Base-by-base conservation (phyloP, 2,329 filamentous ascomycete genomes). In the Colletotrichum magnum region DNA sequence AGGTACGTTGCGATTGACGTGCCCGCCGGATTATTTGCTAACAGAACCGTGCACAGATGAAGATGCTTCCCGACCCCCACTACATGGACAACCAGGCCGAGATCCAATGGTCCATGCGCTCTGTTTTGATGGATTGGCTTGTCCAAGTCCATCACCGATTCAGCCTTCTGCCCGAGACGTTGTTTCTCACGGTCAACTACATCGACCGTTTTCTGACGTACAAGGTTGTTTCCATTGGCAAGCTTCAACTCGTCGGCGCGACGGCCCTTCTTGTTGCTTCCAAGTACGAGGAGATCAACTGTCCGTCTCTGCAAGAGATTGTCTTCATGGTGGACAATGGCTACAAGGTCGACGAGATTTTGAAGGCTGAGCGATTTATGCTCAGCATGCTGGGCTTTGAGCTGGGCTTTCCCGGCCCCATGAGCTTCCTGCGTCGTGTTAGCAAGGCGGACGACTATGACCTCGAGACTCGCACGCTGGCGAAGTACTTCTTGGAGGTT, bases 391-490 rank as follows among this genome's bases (percentile, higher is more conserved):
- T 99, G 62, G 89, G 94, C 75, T 99, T 97, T 78, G 94, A 98
- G 82, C 89, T 99, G 62, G 96, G 96, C 60, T 98, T 94, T 92
- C 96, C 96, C n/a, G 96, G 96, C 51, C 96, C 96, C 1, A 98
- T 99, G 95, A 98, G 94, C 84, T 99, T 99, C 82, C 87, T 99
- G 71, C 90, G 96, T 70, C 91, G 95, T 65, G 96, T 98, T 81
- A 98, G 95, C 90, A 98, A 98, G 84, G 96, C 96, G 15, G 96
- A 99, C 78, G 94, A 98, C 77, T 99, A 98, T 77, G 95, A 99
- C 77, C 85, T 97, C 54, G 95, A 99, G 82, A 98, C 95, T 12
- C 90, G 96, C 45, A 98, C 96, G 5, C 85, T 99, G 63, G 94
- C 96, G 75, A 99, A 99, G 83, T 99, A 99, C 83, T 98, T 99